A percentile compares a stretch with the other conserved stretches of the same genome.
Conservation (phyloP, 805 yeast species). For the Huiozyma sinensis region DNA sequence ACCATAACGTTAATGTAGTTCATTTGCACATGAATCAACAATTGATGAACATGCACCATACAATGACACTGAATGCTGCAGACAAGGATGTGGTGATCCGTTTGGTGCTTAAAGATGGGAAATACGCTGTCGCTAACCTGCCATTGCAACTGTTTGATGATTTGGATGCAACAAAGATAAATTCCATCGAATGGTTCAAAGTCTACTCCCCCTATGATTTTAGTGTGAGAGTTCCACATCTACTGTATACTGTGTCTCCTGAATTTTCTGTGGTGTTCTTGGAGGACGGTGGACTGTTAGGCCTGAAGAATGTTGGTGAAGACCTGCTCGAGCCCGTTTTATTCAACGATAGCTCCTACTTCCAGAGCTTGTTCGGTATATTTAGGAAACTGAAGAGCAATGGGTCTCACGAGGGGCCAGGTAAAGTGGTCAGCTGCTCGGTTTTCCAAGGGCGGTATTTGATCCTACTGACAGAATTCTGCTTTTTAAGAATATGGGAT, state of each 20-base stretch:
- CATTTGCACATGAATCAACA: constrained; percentile 17
- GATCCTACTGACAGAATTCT: constrained; percentile 20
- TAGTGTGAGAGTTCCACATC: constrained; percentile 45
- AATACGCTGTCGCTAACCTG: constrained; percentile 12
- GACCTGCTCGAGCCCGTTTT: constrained; percentile 32
- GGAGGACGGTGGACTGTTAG: constrained; percentile 69
- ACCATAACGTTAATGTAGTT: constrained; percentile 13
- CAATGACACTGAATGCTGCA: constrained; percentile 7
- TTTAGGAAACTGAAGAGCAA: constrained; percentile 10
- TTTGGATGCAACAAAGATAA: constrained; percentile 2
- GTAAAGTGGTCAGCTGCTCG: constrained; percentile 16
- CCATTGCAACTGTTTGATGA: constrained; percentile 14
- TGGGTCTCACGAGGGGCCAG: constrained; percentile 4
- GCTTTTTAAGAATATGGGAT: constrained; percentile 25
- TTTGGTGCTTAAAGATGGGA: constrained; percentile 20
- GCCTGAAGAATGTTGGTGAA: constrained; percentile 29
- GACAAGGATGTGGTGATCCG: constrained; percentile 9
- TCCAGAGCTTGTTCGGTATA: constrained; percentile 27
- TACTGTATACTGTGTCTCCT: constrained; percentile 37
- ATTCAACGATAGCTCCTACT: constrained; percentile 46
- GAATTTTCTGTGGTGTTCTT: constrained; percentile 46
- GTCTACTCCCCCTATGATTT: constrained; percentile 60
- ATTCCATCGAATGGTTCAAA: constrained; percentile 44
- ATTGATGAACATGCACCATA: constrained; percentile 19
- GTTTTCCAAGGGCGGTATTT: constrained; percentile 13